Base-by-base conservation (phyloP, 371 early-diverging fungal species). In the Haplosporangium sp. region DNA sequence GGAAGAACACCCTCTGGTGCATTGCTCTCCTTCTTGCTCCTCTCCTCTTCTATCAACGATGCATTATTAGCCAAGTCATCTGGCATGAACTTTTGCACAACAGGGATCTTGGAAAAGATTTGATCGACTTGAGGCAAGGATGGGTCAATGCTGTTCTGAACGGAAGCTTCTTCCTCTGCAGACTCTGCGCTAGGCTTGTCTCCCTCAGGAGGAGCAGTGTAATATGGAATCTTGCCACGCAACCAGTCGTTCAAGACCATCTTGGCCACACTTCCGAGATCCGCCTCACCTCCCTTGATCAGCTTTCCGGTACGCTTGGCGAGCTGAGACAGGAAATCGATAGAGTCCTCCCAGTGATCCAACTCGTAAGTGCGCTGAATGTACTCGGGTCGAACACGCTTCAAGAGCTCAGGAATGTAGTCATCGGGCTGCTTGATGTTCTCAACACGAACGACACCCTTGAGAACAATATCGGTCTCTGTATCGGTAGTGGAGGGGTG, bases 241-340 rank as follows among this genome's bases (percentile, higher is more conserved):
- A 98, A 85, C 98, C 98, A 99, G 84, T 99, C 99, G 85, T 98
- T 96, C 64, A 99, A 86, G 7, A 99, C 92, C 95, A 97, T 98
- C 82, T 98, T 98, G 47, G 98, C 90, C 14, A 96, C 96, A n/a
- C 95, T 92, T 57, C 90, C 87, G 23, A 97, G 60, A 86, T 99
- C 98, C 36, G 99, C 94, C 68, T 98, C 98, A 38, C 96, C 99
- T 68, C 98, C 98, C 89, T 99, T 99, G 69, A 95, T 84, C 70
- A 99, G 81, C 84, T 95, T 97, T 41, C 99, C 99, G 18, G 92
- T 90, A 74, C 91, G 94, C 64, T 90, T 86, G 54, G 97, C 97
- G 20, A 99, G 77, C 84, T 95, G 92, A 38, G 92, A 89, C 81
- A 99, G 82, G 82, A 99, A 98, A 77, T 99, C 99, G 40, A 87